Conservation (phyloP, 1,284 basidiomycete genomes). For the Apiotrichum brassicae region DNA sequence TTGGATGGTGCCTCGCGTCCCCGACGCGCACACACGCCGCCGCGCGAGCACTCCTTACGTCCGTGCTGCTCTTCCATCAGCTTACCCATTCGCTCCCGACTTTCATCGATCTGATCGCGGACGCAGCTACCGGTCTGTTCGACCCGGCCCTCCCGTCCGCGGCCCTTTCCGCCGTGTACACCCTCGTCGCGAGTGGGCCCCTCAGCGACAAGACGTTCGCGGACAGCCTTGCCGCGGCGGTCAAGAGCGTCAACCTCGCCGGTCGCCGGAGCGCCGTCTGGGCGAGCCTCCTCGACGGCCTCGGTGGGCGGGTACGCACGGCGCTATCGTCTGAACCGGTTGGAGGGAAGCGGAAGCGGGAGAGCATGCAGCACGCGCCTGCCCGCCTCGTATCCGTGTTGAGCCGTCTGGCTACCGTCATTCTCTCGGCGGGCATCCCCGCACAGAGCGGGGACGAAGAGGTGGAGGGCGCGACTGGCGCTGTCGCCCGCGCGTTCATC, state of each 20-base stretch:
- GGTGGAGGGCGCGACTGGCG: constrained; percentile 9
- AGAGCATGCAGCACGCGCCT: neutral
- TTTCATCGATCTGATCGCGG: constrained; percentile 21
- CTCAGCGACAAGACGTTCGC: constrained; percentile 13
- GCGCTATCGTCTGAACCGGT: neutral
- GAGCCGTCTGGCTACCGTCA: constrained; percentile 8
- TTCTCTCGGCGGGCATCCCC: constrained; percentile 13
- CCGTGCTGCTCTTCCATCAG: constrained; percentile 25
- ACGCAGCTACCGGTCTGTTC: constrained; percentile 21
- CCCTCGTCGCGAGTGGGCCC: constrained; percentile 22
- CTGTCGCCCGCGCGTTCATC: constrained; percentile 10
- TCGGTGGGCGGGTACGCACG: neutral
- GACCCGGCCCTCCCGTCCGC: constrained; percentile 14
- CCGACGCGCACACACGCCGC: constrained; percentile 11
- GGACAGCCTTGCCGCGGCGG: constrained; percentile 8
- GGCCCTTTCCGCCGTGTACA: constrained; percentile 22
- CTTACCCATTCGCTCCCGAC: constrained; percentile 28
- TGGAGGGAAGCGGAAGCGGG: constrained; percentile 15
- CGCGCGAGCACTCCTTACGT: constrained; percentile 19
- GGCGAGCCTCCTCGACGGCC: constrained; percentile 11
- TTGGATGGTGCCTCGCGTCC: constrained; percentile 32
- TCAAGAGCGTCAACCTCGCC: constrained; percentile 12
- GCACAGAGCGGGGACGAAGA: constrained; percentile 13
- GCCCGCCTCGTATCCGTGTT: constrained; percentile 11
- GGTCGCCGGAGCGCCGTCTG: constrained; percentile 11